Percentiles rank a stretch among this genome's conserved stretches.
phyloP scores from a whole-genome alignment of 129 eudicot species.

The Lactuca saligna region DNA sequence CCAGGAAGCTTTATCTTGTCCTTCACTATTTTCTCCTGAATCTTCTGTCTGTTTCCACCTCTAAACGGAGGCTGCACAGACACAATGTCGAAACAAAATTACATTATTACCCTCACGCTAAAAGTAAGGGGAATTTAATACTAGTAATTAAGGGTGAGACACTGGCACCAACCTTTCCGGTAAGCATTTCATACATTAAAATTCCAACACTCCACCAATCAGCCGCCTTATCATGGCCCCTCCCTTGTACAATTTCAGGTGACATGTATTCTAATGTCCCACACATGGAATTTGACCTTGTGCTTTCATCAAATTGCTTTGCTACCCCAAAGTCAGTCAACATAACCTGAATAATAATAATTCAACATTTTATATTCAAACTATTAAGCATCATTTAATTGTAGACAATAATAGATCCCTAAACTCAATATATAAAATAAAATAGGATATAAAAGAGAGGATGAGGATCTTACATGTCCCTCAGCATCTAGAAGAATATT shows the following conservation, averaged over 20 bases:
- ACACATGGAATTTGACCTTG: slow-evolving; percentile 80
- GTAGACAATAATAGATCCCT: too few species aligned
- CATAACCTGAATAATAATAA: slow-evolving; percentile 44
- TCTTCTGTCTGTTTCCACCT: slow-evolving; percentile 70
- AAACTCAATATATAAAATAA: not conserved
- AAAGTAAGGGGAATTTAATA: too few species aligned
- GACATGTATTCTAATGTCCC: slow-evolving; percentile 88
- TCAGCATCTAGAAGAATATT: slow-evolving; percentile 78
- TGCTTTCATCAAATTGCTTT: slow-evolving; percentile 58
- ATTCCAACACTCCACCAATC: slow-evolving; percentile 97
- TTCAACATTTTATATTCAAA: not conserved
- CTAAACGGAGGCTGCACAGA: slow-evolving; percentile 71
- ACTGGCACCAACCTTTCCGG: slow-evolving; percentile 61
- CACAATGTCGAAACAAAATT: not conserved
- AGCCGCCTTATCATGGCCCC: slow-evolving; percentile 88
- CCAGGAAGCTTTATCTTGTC: slow-evolving; percentile 80
- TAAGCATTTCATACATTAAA: slow-evolving; percentile 78
- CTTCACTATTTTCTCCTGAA: slow-evolving; percentile 68
- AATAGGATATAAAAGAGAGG: not conserved
- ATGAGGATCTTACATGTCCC: slow-evolving; percentile 60
- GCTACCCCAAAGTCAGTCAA: slow-evolving; percentile 86
- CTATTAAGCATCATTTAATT: too few species aligned
- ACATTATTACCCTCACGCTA: not conserved
- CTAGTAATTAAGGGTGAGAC: not conserved
- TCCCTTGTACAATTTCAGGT: slow-evolving; percentile 77